Conservation (phyloP, 2,329 filamentous ascomycete species). For the Aspergillus terreus region DNA sequence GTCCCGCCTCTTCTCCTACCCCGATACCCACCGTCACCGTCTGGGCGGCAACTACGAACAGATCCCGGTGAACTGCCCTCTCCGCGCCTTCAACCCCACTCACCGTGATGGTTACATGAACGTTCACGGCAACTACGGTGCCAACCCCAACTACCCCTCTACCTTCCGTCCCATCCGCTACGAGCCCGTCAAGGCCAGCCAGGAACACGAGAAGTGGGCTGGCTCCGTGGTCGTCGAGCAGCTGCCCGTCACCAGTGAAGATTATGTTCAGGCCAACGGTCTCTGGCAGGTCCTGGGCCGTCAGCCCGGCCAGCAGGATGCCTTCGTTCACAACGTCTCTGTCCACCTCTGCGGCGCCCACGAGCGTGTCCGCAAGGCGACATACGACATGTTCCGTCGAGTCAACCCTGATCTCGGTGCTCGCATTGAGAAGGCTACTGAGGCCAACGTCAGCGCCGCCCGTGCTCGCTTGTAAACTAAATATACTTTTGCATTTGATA, state of each 20-base stretch:
- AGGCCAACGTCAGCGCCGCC: conserved; percentile 31
- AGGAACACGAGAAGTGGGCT: conserved; percentile 44
- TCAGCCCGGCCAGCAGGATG: conserved; percentile 56
- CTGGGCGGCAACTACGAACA: conserved; percentile 63
- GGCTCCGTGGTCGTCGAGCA: conserved; percentile 38
- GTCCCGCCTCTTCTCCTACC: conserved; percentile 67
- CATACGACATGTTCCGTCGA: conserved; percentile 59
- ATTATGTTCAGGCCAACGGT: conserved; percentile 42
- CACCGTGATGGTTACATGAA: conserved; percentile 72
- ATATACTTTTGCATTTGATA: not conserved
- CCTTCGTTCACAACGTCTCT: conserved; percentile 58
- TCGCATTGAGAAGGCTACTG: conserved; percentile 52
- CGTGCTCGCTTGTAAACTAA: conserved; percentile 26
- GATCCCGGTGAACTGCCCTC: conserved; percentile 58
- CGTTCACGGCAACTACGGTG: conserved; percentile 61
- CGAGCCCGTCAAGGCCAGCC: conserved; percentile 38
- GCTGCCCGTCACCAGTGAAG: conserved; percentile 41
- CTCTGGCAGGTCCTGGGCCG: conserved; percentile 44
- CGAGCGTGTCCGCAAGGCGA: conserved; percentile 53
- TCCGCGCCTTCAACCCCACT: conserved; percentile 57
- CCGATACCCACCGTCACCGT: conserved; percentile 63
- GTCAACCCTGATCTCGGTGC: conserved; percentile 54
- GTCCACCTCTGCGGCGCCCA: conserved; percentile 55
- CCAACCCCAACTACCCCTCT: conserved; percentile 53
- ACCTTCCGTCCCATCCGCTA: conserved; percentile 36